phyloP scores from a whole-genome alignment of 2,329 filamentous ascomycete genomes.

The Fusarium scirpi region DNA sequence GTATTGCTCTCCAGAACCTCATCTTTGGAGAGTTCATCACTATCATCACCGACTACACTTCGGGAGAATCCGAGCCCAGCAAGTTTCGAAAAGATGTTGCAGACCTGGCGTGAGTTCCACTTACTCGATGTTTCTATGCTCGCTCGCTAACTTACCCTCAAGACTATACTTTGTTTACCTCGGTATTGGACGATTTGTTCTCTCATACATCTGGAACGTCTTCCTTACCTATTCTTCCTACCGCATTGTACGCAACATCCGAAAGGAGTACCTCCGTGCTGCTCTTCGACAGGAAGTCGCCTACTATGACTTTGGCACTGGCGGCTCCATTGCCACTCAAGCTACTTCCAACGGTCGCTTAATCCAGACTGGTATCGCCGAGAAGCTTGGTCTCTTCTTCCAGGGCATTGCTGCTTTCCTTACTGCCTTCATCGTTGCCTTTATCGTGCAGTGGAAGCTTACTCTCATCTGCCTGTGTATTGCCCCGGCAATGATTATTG shows the following conservation, averaged over 20 bases:
- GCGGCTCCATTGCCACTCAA: conserved; percentile 58
- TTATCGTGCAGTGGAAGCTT: conserved; percentile 58
- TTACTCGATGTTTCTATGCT: no score
- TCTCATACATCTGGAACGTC: conserved; percentile 61
- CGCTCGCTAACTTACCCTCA: conserved; percentile 39
- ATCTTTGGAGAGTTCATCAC: conserved; percentile 56
- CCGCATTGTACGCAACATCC: conserved; percentile 61
- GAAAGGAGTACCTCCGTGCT: conserved; percentile 62
- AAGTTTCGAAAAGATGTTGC: conserved; percentile 50
- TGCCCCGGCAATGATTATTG: conserved; percentile 48
- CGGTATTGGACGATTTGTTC: conserved; percentile 64
- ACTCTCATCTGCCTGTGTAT: conserved; percentile 56
- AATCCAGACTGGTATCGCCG: conserved; percentile 56
- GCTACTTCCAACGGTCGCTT: conserved; percentile 56
- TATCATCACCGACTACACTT: conserved; percentile 51
- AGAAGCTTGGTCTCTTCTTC: conserved; percentile 56
- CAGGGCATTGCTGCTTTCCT: conserved; percentile 55
- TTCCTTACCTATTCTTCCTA: conserved; percentile 63
- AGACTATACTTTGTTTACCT: conserved; percentile 70
- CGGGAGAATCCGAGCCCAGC: conserved; percentile 39
- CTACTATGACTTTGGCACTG: conserved; percentile 59
- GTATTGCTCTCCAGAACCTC: conserved; percentile 54
- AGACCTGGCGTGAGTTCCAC: conserved; percentile 54
- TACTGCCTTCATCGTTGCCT: conserved; percentile 55
- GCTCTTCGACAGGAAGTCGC: conserved; percentile 64